These are phyloP conservation scores for Cinnamomum chago DNA, from an alignment of 164 flowering plant species.

Conservation along the genomic window DNA sequence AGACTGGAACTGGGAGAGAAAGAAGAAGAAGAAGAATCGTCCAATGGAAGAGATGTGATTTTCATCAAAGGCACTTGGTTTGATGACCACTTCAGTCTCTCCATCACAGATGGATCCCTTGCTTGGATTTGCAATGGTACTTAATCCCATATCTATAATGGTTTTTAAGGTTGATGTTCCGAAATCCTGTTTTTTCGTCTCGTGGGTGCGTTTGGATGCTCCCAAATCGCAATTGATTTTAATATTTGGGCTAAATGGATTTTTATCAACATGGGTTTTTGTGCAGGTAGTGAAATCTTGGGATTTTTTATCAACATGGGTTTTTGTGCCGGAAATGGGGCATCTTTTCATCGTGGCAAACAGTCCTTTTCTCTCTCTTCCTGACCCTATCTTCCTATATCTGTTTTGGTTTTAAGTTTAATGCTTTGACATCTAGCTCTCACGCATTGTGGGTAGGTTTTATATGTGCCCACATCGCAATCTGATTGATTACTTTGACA, in stretches of 20 bases:
- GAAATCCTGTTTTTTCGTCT: not conserved
- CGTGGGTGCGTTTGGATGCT: not conserved
- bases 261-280: not conserved
- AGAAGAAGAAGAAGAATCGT: not conserved
- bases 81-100: slow-evolving; percentile 52
- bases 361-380: too few relatives aligned
- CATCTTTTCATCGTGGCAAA: too few relatives aligned
- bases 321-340: not conserved
- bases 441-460: not conserved
- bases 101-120: slow-evolving; percentile 60
- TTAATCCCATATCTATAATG: not conserved
- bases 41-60: slow-evolving; percentile 18
- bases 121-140: slow-evolving; percentile 82
- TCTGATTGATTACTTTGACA: not conserved
- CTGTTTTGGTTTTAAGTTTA: not conserved
- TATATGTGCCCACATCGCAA: not conserved
- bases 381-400: too few relatives aligned
- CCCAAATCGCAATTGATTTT: not conserved
- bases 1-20: slow-evolving; percentile 41
- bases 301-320: not conserved
- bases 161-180: too few relatives aligned
- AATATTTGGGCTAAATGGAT: not conserved
- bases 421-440: not conserved
- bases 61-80: slow-evolving; percentile 78
- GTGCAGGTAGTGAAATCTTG: not conserved